phyloP scores from a whole-genome alignment of 1,284 basidiomycete species.

The Marasmius oreades region DNA sequence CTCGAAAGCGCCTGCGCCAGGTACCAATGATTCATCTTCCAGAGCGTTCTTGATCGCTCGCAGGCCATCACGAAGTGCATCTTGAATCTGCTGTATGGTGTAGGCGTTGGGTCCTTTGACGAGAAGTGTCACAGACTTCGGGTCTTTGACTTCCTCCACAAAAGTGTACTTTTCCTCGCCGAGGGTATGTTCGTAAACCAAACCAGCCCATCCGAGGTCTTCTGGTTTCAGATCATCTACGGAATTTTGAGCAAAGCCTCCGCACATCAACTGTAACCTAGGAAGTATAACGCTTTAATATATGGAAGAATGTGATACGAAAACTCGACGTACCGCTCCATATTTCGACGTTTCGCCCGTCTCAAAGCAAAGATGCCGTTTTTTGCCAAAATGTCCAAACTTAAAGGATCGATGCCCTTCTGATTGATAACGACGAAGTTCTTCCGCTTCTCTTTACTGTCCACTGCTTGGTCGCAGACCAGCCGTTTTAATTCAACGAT shows the following conservation, averaged over 20 bases:
- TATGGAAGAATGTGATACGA: slow-evolving; percentile 7
- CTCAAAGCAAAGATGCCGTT: slow-evolving; percentile 94
- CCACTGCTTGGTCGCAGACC: slow-evolving; percentile 91
- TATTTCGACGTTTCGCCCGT: slow-evolving; percentile 95
- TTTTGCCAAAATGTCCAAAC: slow-evolving; percentile 95
- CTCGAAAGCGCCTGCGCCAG: slow-evolving; percentile 97
- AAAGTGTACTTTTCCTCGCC: slow-evolving; percentile 99
- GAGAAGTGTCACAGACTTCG: slow-evolving; percentile 95
- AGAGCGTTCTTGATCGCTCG: slow-evolving; percentile 96
- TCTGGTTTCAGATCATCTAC: slow-evolving; percentile 94
- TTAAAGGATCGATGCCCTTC: slow-evolving; percentile 99
- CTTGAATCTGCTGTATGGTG: slow-evolving; percentile 95
- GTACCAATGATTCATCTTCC: slow-evolving; percentile 86
- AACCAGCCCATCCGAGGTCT: slow-evolving; percentile 93
- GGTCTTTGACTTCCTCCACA: slow-evolving; percentile 93
- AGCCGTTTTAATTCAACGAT: slow-evolving; percentile 96
- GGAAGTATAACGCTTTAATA: slow-evolving; percentile 16
- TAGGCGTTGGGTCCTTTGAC: slow-evolving; percentile 99
- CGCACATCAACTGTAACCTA: slow-evolving; percentile 90
- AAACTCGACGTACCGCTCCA: slow-evolving; percentile 74
- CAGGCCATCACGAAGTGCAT: slow-evolving; percentile 94
- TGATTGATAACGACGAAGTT: slow-evolving; percentile 98
- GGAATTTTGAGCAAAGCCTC: slow-evolving; percentile 95
- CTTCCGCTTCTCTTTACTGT: slow-evolving; percentile 76
- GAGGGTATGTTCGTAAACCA: slow-evolving; percentile 98